Evolutionary conservation across 164 flowering plant species (phyloP).

Genomic region (Magnolia kwangsiensis): DNA sequence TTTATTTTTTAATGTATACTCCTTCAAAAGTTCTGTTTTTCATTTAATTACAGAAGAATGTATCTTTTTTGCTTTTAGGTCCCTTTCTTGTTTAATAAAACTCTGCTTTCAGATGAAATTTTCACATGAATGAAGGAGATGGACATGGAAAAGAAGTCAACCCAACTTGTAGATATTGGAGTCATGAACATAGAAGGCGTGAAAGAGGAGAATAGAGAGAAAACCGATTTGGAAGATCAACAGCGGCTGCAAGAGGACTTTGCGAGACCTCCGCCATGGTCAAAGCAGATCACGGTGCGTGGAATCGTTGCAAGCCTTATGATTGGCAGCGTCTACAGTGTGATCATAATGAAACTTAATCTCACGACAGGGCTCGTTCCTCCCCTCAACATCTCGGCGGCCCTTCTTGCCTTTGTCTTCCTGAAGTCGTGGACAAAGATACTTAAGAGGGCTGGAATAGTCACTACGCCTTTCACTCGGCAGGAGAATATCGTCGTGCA

Average conservation of each 20-base stretch:
- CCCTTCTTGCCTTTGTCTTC: slow-evolving; percentile 77
- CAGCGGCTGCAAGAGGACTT: slow-evolving; percentile 8
- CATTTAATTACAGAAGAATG: not conserved
- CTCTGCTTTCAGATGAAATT: slow-evolving; percentile 6
- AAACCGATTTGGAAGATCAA: slow-evolving; percentile 23
- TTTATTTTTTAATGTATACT: no score
- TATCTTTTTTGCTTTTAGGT: not conserved
- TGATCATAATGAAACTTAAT: slow-evolving; percentile 80
- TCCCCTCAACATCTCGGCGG: slow-evolving; percentile 85
- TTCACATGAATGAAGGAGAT: slow-evolving; percentile 5
- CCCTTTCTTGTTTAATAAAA: not conserved
- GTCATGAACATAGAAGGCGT: slow-evolving; percentile 22
- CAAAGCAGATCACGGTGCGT: slow-evolving; percentile 64
- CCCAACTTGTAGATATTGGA: not conserved
- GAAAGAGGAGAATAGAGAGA: slow-evolving; percentile 26
- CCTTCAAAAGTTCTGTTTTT: not conserved
- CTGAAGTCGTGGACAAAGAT: slow-evolving; percentile 66
- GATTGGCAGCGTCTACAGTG: slow-evolving; percentile 66
- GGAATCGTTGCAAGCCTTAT: slow-evolving; percentile 67
- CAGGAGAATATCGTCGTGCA: slow-evolving; percentile 96
- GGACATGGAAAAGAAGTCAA: not conserved
- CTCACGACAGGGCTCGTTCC: slow-evolving; percentile 86
- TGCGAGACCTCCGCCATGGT: slow-evolving; percentile 60
- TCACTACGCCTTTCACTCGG: slow-evolving; percentile 60
- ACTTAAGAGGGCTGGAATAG: slow-evolving; percentile 49